Base-by-base conservation (phyloP, 176 grass and related monocot genomes). In the Dactylis glomerata region DNA sequence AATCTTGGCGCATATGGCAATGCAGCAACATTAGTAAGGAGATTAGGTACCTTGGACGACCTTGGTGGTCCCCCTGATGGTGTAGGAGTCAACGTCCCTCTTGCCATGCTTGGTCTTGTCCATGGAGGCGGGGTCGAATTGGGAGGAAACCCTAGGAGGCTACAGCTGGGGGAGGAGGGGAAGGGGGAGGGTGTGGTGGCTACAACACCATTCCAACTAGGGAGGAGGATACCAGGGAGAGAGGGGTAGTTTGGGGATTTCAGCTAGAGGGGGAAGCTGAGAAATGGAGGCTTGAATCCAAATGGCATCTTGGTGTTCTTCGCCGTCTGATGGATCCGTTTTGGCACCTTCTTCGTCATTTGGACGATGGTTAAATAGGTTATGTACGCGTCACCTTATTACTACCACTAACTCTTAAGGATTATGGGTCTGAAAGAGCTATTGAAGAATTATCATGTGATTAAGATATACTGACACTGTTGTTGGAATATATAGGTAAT, bases 21-120 rank as follows among this genome's bases (percentile, higher is more conserved):
- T 1, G 52, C 5, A 38, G 59, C 32, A 82, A 26, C 32, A 52
- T 5, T 36, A 16, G 49, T 45, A 3, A 57, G 37, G 46, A 8
- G 64, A n/a, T 68, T 0, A 44, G 51, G 44, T 93, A 97, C 94
- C 94, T 92, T 77, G 78, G 55, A 97, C 91, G 67, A 92, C 62
- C 89, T 92, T 97, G 89, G 87, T 97, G 77, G 94, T 97, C 75
- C 94, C 89, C 84, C 89, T 88, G 82, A 97, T 93, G 89, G 89
- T 97, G 89, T 97, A 97, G 76, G 91, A 86, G 5, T 92, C 87
- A 24, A 97, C 81, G 87, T 93, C 94, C 45, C 89, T 83, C 91
- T 86, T 97, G 22, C 91, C 89, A 22, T 90, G 94, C 82, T 93
- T 97, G 46, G 94, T 97, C 83, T 93, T 97, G 50, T 89, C 91